Evolutionary conservation across 2,329 filamentous ascomycete species (phyloP).

Genomic region (Ploettnerulaceae sp.): DNA sequence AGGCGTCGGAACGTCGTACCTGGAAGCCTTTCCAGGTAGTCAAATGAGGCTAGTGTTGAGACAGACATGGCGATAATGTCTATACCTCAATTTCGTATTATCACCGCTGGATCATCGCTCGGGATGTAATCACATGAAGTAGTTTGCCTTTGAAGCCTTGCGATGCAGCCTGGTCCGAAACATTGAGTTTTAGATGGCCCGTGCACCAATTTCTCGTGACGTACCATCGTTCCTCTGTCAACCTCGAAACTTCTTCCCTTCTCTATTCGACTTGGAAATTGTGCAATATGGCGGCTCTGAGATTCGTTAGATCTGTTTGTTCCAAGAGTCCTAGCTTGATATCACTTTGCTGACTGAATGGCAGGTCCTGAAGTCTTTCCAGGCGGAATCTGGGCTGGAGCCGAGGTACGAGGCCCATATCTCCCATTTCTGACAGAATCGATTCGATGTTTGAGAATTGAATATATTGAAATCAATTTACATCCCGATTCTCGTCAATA

Average conservation of each 20-base stretch:
- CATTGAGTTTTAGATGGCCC: neutral
- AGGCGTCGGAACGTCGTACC: slow-evolving; percentile 86
- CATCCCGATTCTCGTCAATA: too few species aligned
- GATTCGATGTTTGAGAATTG: too few species aligned
- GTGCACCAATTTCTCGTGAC: slow-evolving; percentile 8
- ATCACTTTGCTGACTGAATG: slow-evolving; percentile 16
- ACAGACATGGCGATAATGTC: too few species aligned
- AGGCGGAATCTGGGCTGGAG: slow-evolving; percentile 73
- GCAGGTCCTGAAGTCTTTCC: slow-evolving; percentile 82
- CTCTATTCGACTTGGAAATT: slow-evolving; percentile 20
- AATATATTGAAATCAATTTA: too few species aligned
- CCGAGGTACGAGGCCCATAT: slow-evolving; percentile 57
- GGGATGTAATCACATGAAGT: neutral
- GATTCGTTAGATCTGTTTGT: slow-evolving; percentile 59
- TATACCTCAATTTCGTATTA: too few species aligned
- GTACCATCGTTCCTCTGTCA: slow-evolving; percentile 9
- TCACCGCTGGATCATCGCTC: slow-evolving; percentile 26
- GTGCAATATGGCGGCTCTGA: slow-evolving; percentile 47
- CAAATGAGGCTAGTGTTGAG: slow-evolving; percentile 61
- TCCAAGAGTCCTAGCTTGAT: neutral
- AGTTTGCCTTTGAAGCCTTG: slow-evolving; percentile 20
- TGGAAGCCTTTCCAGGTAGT: slow-evolving; percentile 88
- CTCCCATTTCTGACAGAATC: slow-evolving; percentile 1
- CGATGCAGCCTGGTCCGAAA: slow-evolving; percentile 17
- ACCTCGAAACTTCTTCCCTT: slow-evolving; percentile 10